phyloP scores from a whole-genome alignment of 148 eudicot species.

The Rhododendron ferrugineum region DNA sequence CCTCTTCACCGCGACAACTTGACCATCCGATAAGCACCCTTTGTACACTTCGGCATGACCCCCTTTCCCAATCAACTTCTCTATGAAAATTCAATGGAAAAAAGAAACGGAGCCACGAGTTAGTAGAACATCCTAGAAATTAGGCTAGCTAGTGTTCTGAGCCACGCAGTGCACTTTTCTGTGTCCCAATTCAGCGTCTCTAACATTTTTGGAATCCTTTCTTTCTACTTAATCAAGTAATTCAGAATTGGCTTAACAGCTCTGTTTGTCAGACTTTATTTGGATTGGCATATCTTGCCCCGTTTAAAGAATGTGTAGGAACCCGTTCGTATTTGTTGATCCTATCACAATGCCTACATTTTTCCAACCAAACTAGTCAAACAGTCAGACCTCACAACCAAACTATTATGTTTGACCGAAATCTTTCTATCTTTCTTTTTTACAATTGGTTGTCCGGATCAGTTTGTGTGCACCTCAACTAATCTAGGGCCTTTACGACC shows the following conservation, averaged over 20 bases:
- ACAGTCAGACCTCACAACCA: neutral
- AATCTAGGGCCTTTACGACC: neutral
- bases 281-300: neutral
- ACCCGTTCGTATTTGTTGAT: neutral
- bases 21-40: constrained; percentile 41
- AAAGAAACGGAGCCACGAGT: neutral
- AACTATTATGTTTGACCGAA: neutral
- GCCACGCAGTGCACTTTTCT: too few species aligned
- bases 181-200: neutral
- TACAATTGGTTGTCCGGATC: neutral
- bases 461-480: neutral
- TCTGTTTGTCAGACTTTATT: neutral
- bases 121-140: neutral
- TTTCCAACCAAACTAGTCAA: neutral
- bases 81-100: constrained; percentile 2
- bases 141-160: neutral
- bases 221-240: neutral
- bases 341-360: neutral
- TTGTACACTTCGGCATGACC: constrained; percentile 55
- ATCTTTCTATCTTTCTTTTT: neutral
- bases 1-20: constrained; percentile 75
- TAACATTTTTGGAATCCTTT: neutral
- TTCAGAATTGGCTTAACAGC: neutral
- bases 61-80: constrained; percentile 48
- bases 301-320: neutral